These are phyloP conservation scores for Fusarium anthophilum DNA, from an alignment of 2,329 filamentous ascomycete species.

Conservation along the genomic window DNA sequence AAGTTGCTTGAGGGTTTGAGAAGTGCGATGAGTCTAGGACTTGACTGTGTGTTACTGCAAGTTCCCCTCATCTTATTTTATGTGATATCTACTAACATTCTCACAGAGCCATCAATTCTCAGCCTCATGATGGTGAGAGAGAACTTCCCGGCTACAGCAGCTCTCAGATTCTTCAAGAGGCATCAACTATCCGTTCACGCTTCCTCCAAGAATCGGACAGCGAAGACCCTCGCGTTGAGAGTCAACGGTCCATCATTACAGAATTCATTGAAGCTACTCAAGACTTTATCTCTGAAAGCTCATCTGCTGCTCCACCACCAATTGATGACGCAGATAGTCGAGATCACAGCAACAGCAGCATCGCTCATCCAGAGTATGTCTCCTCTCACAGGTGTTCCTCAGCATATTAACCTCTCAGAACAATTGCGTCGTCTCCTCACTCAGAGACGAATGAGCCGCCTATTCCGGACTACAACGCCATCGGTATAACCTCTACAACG, in stretches of 20 bases:
- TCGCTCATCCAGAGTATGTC: slow-evolving; percentile 23
- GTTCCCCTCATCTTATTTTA: not conserved
- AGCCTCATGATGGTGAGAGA: slow-evolving; percentile 22
- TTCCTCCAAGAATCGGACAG: slow-evolving; percentile 28
- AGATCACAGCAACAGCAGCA: slow-evolving; percentile 11
- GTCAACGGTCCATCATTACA: slow-evolving; percentile 21
- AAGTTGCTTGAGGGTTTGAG: slow-evolving; percentile 33
- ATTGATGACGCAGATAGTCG: not conserved
- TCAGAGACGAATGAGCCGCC: slow-evolving; percentile 35
- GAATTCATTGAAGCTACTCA: slow-evolving; percentile 40
- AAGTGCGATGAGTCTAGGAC: slow-evolving; percentile 38
- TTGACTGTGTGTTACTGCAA: slow-evolving; percentile 38
- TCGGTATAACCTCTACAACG: slow-evolving; percentile 39
- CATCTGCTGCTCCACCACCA: slow-evolving; percentile 21
- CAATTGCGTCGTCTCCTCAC: slow-evolving; percentile 37
- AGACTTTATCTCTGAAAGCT: slow-evolving; percentile 37
- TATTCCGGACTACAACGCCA: slow-evolving; percentile 41
- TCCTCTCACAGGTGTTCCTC: fast-evolving
- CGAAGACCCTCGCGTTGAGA: slow-evolving; percentile 34
- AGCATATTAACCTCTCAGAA: not conserved
- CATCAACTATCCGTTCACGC: slow-evolving; percentile 29
- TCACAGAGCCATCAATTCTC: slow-evolving; percentile 35
- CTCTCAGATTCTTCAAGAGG: slow-evolving; percentile 42
- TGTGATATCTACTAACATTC: not conserved
- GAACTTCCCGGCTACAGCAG: slow-evolving; percentile 42